Conservation (phyloP, 352 stramenopile genomes). For the Globisporangium spiculum region DNA sequence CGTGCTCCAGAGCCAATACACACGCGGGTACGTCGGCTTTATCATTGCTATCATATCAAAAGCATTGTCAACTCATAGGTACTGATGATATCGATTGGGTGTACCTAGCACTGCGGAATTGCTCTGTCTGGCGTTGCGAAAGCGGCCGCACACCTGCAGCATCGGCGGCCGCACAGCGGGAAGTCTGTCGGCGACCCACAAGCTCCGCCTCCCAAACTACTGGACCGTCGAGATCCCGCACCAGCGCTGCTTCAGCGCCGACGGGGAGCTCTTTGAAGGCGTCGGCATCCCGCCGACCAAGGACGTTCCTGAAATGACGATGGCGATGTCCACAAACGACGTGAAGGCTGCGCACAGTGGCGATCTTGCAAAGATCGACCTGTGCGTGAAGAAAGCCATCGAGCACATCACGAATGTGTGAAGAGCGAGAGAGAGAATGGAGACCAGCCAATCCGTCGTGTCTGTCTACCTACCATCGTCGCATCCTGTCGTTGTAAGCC, state of each 20-base stretch:
- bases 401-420: constrained; percentile 67
- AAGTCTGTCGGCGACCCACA: constrained; percentile 54
- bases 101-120: constrained; percentile 60
- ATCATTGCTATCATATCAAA: background rate
- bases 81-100: too few relatives aligned
- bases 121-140: constrained; percentile 63
- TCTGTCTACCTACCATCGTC: background rate
- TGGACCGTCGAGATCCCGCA: constrained; percentile 82
- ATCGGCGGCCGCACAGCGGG: constrained; percentile 59
- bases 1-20: constrained; percentile 74
- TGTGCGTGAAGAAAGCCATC: constrained; percentile 66
- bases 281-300: constrained; percentile 60
- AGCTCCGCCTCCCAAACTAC: constrained; percentile 76
- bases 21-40: constrained; percentile 49
- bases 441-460: background rate
- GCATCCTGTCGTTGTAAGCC: constrained; percentile 3
- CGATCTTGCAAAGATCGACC: constrained; percentile 34
- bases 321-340: background rate
- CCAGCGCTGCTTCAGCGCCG: constrained; percentile 63
- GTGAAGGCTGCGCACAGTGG: background rate
- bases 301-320: constrained; percentile 20
- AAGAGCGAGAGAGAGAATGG: background rate
- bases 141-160: constrained; percentile 54
- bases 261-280: constrained; percentile 58
- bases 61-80: too few relatives aligned